Base-by-base conservation (phyloP, 139 green algal genomes). In the Tetradesmus obliquus region DNA sequence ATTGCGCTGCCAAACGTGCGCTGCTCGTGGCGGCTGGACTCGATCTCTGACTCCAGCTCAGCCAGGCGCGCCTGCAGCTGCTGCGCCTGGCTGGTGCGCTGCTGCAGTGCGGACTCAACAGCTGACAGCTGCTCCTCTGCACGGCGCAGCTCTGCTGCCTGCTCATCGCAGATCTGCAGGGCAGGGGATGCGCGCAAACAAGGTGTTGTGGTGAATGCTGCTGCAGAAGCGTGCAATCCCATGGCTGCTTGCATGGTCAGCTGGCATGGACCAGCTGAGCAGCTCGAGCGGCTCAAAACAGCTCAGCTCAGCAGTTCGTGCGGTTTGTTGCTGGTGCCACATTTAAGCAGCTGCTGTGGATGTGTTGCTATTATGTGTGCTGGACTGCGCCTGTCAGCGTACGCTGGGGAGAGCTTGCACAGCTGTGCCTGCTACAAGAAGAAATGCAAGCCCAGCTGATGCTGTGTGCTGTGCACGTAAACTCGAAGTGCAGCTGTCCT, bases 151-250 rank as follows among this genome's bases (percentile, higher is more conserved):
- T 94, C 91, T 12, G 80, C 74, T 4, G 92, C 89, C 69, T 95
- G 93, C 54, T 95, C 93, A 83, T 94, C 93, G 32, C 90, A 95
- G 4, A 93, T 87, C 93, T 95, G 89, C 62, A 72, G 12, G 13
- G 13, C 55, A 81, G 83, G 12, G 24, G 51, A 84, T 24, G 72
- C 32, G 32, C 32, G 32, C 32, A 45, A 53, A 54, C 32, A 24
- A 19, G 53, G 45, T 45, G 51, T 15, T 5, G 54, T 55, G 53
- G 12, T 13, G 22, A 5, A 24, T 74, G 53, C 1, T 74, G 54
- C 54, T 12, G 55, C 72, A 51, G 60, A 72, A 45, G 0, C 32
- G 32, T 45, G 32, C 32, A 45, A 45, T 45, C 32, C 32, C 32
- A 45, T 45, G 32, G 32, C 32, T 45, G 32, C 32, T 45, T 45